These are phyloP conservation scores for Cladosporium velox DNA, from an alignment of 2,329 filamentous ascomycete species.

Conservation along the genomic window DNA sequence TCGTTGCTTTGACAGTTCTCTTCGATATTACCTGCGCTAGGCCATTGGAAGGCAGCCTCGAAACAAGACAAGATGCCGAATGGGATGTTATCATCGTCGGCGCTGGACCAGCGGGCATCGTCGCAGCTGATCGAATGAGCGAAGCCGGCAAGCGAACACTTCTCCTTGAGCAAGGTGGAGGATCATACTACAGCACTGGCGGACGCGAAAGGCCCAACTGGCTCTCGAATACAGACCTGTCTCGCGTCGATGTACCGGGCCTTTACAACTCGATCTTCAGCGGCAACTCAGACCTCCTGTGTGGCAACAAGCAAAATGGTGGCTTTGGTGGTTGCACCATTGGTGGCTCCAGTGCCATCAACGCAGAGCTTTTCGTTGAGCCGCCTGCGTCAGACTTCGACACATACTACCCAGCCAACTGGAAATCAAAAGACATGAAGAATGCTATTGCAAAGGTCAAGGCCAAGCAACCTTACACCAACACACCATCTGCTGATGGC, in stretches of 20 bases:
- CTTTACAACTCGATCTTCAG: constrained; percentile 56
- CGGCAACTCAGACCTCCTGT: constrained; percentile 45
- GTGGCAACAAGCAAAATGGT: constrained; percentile 45
- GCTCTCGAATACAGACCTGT: constrained; percentile 51
- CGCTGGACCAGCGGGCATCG: constrained; percentile 57
- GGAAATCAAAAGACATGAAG: constrained; percentile 54
- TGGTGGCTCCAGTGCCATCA: constrained; percentile 56
- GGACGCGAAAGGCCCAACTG: constrained; percentile 51
- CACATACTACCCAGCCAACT: constrained; percentile 51
- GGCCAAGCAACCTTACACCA: constrained; percentile 47
- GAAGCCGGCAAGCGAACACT: constrained; percentile 56
- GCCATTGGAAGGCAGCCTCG: constrained; percentile 9
- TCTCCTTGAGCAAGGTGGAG: constrained; percentile 54
- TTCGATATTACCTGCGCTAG: constrained; percentile 4
- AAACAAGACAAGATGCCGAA: constrained; percentile 21
- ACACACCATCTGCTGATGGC: constrained; percentile 48
- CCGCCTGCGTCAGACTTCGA: constrained; percentile 57
- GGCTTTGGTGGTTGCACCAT: constrained; percentile 50
- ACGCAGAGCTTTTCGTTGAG: constrained; percentile 57
- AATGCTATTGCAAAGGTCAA: constrained; percentile 50
- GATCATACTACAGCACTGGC: constrained; percentile 39
- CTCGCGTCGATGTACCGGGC: constrained; percentile 57
- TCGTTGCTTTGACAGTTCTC: constrained; percentile 1
- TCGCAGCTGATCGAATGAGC: constrained; percentile 54
- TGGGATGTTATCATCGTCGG: constrained; percentile 47